Evolutionary conservation across 345 rosid species (phyloP).

Genomic region (Microthlaspi erraticum): DNA sequence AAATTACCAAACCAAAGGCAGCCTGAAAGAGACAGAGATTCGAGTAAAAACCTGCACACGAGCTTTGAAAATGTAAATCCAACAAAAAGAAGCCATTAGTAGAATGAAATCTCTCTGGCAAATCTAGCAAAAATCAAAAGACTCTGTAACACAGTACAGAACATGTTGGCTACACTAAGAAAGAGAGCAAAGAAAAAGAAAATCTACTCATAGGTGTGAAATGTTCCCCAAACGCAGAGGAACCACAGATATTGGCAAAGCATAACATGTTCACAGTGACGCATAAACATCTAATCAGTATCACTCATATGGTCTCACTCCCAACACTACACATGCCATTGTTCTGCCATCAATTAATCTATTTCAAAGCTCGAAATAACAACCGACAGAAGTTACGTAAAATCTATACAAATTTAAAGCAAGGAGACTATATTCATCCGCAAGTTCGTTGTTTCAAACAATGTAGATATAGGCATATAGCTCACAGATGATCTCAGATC

Average conservation of each 20-base stretch:
- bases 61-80: conserved; percentile 13
- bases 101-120: not conserved
- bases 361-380: not conserved
- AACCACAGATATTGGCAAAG: conserved; percentile 32
- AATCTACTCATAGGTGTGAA: conserved; percentile 25
- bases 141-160: conserved; percentile 38
- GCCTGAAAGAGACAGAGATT: conserved; percentile 13
- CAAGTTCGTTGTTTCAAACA: conserved; percentile 19
- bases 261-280: conserved; percentile 33
- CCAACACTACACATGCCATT: conserved; percentile 43
- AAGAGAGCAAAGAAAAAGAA: conserved; percentile 23
- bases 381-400: conserved; percentile 27
- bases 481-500: conserved; percentile 25
- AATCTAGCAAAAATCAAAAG: conserved; percentile 1
- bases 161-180: conserved; percentile 32
- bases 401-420: not conserved
- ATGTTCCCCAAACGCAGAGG: conserved; percentile 32
- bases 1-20: conserved; percentile 22
- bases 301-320: conserved; percentile 30
- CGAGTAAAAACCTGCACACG: conserved; percentile 13
- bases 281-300: conserved; percentile 39
- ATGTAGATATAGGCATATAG: not conserved
- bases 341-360: conserved; percentile 5
- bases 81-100: conserved; percentile 3
- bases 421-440: conserved; percentile 5